Evolutionary conservation across 208 protist species (phyloP), one percentile per base, ranked within the genome.

Genomic region (Blastocrithidia nonstop): DNA sequence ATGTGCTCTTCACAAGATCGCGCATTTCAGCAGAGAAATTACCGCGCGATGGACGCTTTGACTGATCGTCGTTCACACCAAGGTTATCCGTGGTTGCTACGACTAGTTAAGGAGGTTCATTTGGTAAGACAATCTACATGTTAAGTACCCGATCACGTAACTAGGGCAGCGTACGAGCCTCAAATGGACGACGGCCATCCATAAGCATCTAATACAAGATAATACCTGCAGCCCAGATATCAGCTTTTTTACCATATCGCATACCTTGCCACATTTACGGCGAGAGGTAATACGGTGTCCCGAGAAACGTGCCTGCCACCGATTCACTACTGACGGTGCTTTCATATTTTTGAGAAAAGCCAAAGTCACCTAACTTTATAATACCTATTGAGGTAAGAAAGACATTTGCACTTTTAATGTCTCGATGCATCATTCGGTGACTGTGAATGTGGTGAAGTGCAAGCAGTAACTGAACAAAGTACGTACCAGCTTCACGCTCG

Each of bases 321-420:
- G 68, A 71, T 37, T 77, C 72, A 38, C 77, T 88, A 32, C 68
- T 80, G 11, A 94, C 71, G 6, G 86, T 94, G 35, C 61, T 79
- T 44, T 83, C 71, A 45, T 92, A 87, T 59, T 94, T 73, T 41
- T 86, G 66, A 13, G 83, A 83, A 46, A 94, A 93, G 6, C 89
- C 89, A 60, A 95, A 95, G 66, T 95, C 89, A 31, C 89, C 89
- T 1, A 95, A 56, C 48, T 95, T 95, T 6, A 95, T 39, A 39
- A 93, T 71, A 4, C 84, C 84, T 21, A 45, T 48, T 2, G 82
- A 71, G 32, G 77, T 91, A 24, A 95, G 51, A 43, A 95, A 81
- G 13, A 95, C 50, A 43, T 95, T 95, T 6, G 82, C 82, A 28
- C 71, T 82, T 50, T 95, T 92, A 21, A 94, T 62, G 40, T 95